These are phyloP conservation scores for Auricularia heimuer DNA, from an alignment of 768 basidiomycete genomes.

Conservation along the genomic window DNA sequence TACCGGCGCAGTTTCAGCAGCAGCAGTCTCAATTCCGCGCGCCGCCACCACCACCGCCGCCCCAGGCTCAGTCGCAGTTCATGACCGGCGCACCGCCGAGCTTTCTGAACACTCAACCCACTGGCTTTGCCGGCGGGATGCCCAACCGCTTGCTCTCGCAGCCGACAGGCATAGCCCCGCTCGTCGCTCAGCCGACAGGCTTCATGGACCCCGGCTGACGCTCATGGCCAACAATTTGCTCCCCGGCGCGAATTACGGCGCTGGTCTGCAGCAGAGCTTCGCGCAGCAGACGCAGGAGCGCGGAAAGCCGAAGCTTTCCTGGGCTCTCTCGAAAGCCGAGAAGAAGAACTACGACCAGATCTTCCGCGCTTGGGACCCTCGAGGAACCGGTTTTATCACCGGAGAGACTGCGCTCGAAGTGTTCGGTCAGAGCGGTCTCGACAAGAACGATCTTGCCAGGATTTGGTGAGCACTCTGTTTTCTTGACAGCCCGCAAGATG, in stretches of 20 bases:
- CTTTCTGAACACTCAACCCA: constrained; percentile 29
- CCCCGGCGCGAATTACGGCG: constrained; percentile 48
- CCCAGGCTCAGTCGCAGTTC: background rate
- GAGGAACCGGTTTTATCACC: constrained; percentile 71
- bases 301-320: constrained; percentile 60
- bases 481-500: too few species aligned
- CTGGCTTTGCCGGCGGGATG: constrained; percentile 39
- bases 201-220: constrained; percentile 68
- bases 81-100: background rate
- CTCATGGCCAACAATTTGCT: constrained; percentile 92
- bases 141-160: constrained; percentile 14
- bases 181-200: constrained; percentile 70
- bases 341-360: constrained; percentile 96
- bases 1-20: constrained; percentile 3
- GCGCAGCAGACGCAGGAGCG: constrained; percentile 77
- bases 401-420: constrained; percentile 83
- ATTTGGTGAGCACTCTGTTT: constrained; percentile 61
- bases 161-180: constrained; percentile 19
- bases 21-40: background rate
- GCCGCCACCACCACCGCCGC: background rate
- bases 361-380: constrained; percentile 92
- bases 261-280: constrained; percentile 71
- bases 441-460: constrained; percentile 80
- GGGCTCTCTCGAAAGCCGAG: constrained; percentile 80
- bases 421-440: constrained; percentile 86